Conservation (phyloP, 805 yeast genomes). For the Saccharomyces mikatae region DNA sequence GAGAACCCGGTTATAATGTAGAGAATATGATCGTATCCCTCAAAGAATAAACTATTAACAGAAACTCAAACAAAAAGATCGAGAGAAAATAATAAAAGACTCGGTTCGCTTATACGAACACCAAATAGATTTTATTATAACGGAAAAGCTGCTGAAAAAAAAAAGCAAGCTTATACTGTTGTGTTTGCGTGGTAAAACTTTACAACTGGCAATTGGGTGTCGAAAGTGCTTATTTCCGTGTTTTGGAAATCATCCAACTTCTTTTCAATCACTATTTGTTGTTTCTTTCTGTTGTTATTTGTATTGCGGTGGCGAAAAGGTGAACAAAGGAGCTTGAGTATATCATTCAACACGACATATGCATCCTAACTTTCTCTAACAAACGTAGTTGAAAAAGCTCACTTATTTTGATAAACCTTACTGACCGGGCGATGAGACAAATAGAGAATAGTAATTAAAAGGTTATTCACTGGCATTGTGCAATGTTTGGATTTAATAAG, state of each 20-base stretch:
- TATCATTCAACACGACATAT: background rate
- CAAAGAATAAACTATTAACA: background rate
- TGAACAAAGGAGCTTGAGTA: background rate
- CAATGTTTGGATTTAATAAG: constrained; percentile 8
- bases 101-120: background rate
- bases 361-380: background rate
- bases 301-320: background rate
- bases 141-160: background rate
- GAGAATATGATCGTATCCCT: background rate
- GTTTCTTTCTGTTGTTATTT: background rate
- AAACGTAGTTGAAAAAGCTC: background rate
- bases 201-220: background rate
- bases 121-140: background rate
- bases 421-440: background rate
- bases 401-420: background rate
- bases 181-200: background rate
- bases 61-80: background rate
- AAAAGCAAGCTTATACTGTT: background rate
- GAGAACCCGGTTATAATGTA: background rate
- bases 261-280: background rate
- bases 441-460: background rate
- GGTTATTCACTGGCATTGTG: background rate
- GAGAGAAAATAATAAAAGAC: background rate
- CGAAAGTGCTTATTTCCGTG: background rate
- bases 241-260: background rate